These are phyloP conservation scores for Balakata baccata DNA, from an alignment of 345 rosid species.

Conservation along the genomic window DNA sequence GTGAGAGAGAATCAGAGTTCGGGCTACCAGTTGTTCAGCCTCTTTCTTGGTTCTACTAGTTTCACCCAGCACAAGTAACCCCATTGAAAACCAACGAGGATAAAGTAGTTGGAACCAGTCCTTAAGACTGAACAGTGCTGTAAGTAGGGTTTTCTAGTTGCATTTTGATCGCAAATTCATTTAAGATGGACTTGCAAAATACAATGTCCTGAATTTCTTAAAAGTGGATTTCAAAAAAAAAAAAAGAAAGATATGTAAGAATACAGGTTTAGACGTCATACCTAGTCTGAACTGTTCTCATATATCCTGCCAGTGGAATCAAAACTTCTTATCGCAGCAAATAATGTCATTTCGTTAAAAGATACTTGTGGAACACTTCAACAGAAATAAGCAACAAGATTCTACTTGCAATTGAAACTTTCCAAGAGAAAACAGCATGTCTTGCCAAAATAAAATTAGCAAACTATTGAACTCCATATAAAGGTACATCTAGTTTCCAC, in stretches of 20 bases:
- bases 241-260: too few relatives aligned
- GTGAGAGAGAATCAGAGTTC: slow-evolving; percentile 35
- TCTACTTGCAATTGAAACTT: neutral
- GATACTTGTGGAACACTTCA: neutral
- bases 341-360: neutral
- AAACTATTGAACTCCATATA: too few relatives aligned
- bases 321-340: neutral
- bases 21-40: slow-evolving; percentile 55
- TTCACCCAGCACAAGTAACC: slow-evolving; percentile 27
- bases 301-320: neutral
- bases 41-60: slow-evolving; percentile 41
- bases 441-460: too few relatives aligned
- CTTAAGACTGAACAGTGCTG: slow-evolving; percentile 20
- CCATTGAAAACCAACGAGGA: slow-evolving; percentile 37
- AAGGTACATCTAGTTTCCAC: too few relatives aligned
- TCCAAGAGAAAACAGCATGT: too few relatives aligned
- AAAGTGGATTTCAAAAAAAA: neutral
- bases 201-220: slow-evolving; percentile 29
- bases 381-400: neutral
- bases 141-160: slow-evolving; percentile 31
- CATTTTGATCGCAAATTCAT: slow-evolving; percentile 46
- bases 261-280: neutral
- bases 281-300: neutral
- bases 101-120: slow-evolving; percentile 23
- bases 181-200: slow-evolving; percentile 45